Base-by-base conservation (phyloP, 176 grass and related monocot species). In the Aegilops bicornis region DNA sequence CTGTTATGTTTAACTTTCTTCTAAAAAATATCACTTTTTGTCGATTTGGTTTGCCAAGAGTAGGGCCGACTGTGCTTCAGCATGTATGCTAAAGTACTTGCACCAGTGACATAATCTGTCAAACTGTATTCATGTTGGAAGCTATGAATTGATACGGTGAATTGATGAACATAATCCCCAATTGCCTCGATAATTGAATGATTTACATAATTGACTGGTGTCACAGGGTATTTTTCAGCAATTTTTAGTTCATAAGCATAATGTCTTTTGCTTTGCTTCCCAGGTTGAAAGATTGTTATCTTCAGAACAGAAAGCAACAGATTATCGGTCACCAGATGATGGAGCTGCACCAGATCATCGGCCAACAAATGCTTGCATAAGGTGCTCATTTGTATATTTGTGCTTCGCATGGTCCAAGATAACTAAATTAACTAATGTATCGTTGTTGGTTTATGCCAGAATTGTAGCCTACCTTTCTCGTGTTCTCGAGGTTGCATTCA, bases 401-500 rank as follows among this genome's bases (percentile, higher is more conserved):
- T 76, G 50, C 48, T 30, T 90, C 73, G 4, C 60, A 69, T 59
- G 69, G 32, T 71, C 71, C 56, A 91, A 58, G 80, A 60, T 83
- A 80, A 83, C 66, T 90, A 85, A 87, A 47, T 87, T 88, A 71
- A 82, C 54, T 88, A 85, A 89, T 85, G 35, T 82, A 14, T 86
- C 23, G 25, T 17, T 86, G 3, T 90, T 47, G 79, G 58, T 87
- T 88, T 84, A 69, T 91, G 81, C 90, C 89, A 99, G 97, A 89
- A 91, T 96, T 94, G 97, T 99, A 73, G 94, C 92, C 62, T 99
- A 99, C 79, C 89, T 99, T 35, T 99, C 94, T 94, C 94, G 97
- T 85, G 92, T 99, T 86, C 92, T 99, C 54, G 97, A 99, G 73
- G 90, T 96, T 92, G 97, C 97, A 79, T 99, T 99, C 83, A 93